These are phyloP conservation scores for Saccharomyces uvarum DNA, from an alignment of 1,139 yeast species.

Conservation along the genomic window DNA sequence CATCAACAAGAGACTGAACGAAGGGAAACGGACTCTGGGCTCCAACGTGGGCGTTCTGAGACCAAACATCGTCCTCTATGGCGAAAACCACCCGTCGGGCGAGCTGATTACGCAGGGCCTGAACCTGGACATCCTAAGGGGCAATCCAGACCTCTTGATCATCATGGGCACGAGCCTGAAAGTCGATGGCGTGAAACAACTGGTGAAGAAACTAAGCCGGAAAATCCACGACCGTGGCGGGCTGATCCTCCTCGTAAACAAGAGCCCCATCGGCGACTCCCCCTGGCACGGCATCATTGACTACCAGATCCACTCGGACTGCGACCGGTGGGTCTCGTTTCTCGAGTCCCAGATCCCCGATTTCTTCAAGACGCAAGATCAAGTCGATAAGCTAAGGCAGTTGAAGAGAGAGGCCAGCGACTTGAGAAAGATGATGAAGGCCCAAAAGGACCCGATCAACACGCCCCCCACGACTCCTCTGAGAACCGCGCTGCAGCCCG, in stretches of 20 bases:
- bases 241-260: constrained; percentile 46
- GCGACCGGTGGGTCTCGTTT: constrained; percentile 64
- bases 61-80: constrained; percentile 78
- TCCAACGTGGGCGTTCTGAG: constrained; percentile 69
- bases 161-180: constrained; percentile 83
- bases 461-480: constrained; percentile 25
- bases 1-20: constrained; percentile 37
- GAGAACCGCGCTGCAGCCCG: neutral
- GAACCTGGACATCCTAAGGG: constrained; percentile 50
- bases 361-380: constrained; percentile 29
- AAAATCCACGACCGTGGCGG: constrained; percentile 62
- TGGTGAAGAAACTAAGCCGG: constrained; percentile 62
- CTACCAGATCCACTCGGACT: constrained; percentile 58
- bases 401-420: constrained; percentile 30
- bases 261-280: constrained; percentile 41
- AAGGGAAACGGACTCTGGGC: constrained; percentile 62
- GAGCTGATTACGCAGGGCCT: constrained; percentile 70
- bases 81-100: constrained; percentile 80
- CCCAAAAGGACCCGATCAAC: constrained; percentile 9
- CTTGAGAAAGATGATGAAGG: constrained; percentile 19
- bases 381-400: constrained; percentile 24
- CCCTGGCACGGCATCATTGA: constrained; percentile 53
- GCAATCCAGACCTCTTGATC: constrained; percentile 65
- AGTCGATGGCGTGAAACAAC: constrained; percentile 75
- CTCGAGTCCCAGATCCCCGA: constrained; percentile 27